These are phyloP conservation scores for Datisca glomerata DNA, from an alignment of 306 rosid species.

Conservation along the genomic window DNA sequence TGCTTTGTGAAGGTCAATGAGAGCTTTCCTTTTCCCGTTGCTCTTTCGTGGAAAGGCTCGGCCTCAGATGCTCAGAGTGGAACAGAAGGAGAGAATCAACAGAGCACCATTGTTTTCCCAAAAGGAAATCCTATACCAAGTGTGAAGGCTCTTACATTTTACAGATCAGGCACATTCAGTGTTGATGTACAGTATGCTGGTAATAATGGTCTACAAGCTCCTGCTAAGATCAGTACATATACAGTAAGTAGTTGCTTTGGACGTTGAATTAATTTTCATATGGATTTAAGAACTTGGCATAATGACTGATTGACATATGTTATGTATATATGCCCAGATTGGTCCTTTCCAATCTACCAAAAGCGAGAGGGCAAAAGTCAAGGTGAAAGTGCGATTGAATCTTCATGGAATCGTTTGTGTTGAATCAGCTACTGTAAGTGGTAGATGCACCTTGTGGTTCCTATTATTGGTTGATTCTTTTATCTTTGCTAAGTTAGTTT, in stretches of 20 bases:
- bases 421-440: constrained; percentile 71
- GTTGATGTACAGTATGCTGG: constrained; percentile 68
- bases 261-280: too few species aligned
- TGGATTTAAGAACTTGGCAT: too few species aligned
- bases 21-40: constrained; percentile 64
- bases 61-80: constrained; percentile 54
- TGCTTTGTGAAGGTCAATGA: constrained; percentile 85
- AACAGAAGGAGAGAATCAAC: constrained; percentile 37
- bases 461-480: background rate
- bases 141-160: constrained; percentile 59
- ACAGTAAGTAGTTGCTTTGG: constrained; percentile 54
- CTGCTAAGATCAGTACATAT: constrained; percentile 55
- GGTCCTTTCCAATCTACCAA: constrained; percentile 69
- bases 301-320: too few species aligned
- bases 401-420: constrained; percentile 69
- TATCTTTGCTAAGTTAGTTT: constrained; percentile 2
- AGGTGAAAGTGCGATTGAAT: constrained; percentile 69
- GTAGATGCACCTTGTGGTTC: constrained; percentile 2
- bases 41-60: constrained; percentile 74
- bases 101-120: constrained; percentile 48
- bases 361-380: constrained; percentile 50
- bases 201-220: constrained; percentile 32
- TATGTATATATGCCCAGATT: constrained; percentile 39
- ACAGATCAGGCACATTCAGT: constrained; percentile 53
- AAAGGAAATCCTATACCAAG: constrained; percentile 83